Evolutionary conservation across 2,329 filamentous ascomycete species (phyloP), one percentile per base, ranked within the genome.

Genomic region (Tolypocladium endophyticum): DNA sequence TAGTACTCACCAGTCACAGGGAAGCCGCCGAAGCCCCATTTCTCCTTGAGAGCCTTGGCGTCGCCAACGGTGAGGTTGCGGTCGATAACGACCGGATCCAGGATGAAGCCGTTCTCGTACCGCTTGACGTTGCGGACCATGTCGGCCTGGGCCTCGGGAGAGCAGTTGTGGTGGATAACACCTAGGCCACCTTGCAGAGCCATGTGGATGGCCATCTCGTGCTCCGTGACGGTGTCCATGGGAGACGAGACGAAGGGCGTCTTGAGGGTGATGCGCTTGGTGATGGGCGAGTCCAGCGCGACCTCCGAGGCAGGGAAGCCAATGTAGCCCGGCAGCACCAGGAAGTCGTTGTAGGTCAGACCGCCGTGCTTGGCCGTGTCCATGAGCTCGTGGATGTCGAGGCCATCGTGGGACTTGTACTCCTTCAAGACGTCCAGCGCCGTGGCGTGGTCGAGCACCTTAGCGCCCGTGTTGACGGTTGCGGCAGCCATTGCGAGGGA

Each of bases 51-150:
- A 38, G 88, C 87, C 76, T 89, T 93, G 61, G 91, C 93, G 77
- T 97, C 92, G 58, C 85, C 90, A 60, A 99, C 90, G 45, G 93
- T 97, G 65, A 91, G 95, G 66, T 83, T 84, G 62, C 90, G 89
- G 70, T 85, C 88, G 69, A 99, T 90, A 71, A 97, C 92, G 60
- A 99, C 86, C 52, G 94, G 94, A 72, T 99, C 95, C 55, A 91
- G 82, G 72, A 99, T 99, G 81, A 99, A 99, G 68, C 94, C 94
- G 79, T 99, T 99, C 81, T 99, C 94, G 77, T 92, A 99, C 71
- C 94, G 86, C 88, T 99, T 99, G 69, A 99, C 94, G 81, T 97
- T 97, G 76, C 91, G 86, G 67, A 99, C 90, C 94, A 99, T 99
- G 80, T 96, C 92, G 66, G 94, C 94, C 81, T 99, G 94, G 59